Evolutionary conservation across 2,329 filamentous ascomycete species (phyloP).

Genomic region (Aspergillus sp.): DNA sequence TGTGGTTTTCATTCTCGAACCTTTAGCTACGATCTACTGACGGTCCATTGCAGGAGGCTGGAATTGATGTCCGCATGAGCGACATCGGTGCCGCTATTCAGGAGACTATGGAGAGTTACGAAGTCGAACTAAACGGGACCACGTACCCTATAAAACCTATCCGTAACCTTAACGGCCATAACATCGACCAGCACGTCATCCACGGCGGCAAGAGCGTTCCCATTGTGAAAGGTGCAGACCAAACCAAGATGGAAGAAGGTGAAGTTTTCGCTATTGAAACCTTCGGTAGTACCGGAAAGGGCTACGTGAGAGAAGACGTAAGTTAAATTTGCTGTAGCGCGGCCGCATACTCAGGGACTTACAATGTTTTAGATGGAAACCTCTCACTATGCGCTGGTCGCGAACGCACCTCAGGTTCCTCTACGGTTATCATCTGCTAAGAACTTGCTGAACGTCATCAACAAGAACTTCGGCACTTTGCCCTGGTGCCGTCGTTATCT

Average conservation of each 20-base stretch:
- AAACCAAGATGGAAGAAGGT: conserved; percentile 96
- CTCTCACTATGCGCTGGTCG: conserved; percentile 80
- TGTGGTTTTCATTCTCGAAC: conserved; percentile 14
- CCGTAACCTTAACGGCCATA: conserved; percentile 85
- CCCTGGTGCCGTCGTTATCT: conserved; percentile 90
- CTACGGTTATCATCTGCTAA: conserved; percentile 80
- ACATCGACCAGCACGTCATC: conserved; percentile 84
- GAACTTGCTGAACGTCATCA: conserved; percentile 81
- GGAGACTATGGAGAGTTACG: conserved; percentile 91
- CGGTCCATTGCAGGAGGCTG: conserved; percentile 63
- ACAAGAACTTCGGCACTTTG: conserved; percentile 92
- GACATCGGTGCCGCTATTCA: conserved; percentile 84
- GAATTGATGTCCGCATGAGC: conserved; percentile 85
- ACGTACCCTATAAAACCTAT: conserved; percentile 82
- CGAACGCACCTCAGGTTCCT: conserved; percentile 72
- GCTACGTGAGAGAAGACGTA: conserved; percentile 82
- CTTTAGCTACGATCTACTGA: not conserved
- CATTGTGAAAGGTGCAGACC: conserved; percentile 83
- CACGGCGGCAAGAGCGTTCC: conserved; percentile 90
- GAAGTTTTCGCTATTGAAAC: conserved; percentile 96
- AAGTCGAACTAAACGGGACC: conserved; percentile 77
- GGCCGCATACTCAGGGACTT: conserved; percentile 1
- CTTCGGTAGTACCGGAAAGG: conserved; percentile 89
- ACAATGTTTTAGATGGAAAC: conserved; percentile 61
- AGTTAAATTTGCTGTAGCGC: conserved; percentile 27